Evolutionary conservation across 192 early-diverging fungal species (phyloP), one percentile per base, ranked within the genome.

Genomic region (Kappamyces sp.): DNA sequence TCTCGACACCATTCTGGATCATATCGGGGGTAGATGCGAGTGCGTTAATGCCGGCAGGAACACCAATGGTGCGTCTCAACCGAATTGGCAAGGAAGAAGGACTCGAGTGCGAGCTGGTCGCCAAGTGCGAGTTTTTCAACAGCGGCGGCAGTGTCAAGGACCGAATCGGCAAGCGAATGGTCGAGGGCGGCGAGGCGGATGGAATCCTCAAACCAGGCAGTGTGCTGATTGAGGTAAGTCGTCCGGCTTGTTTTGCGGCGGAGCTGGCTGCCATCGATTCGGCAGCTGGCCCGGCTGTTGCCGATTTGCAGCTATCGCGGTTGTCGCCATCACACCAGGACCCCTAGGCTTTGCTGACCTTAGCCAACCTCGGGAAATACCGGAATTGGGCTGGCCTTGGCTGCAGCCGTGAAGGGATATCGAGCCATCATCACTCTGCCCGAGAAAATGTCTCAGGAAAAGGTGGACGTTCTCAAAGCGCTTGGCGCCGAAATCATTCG

Each of bases 371-470:
- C 93, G 32, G 97, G 97, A 66, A 99, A 99, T 79, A 99, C 97
- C 35, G 97, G 96, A 61, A 99, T 99, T 66, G 97, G 97, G 47
- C 82, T 99, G 47, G 97, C 97, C 47, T 74, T 99, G 40, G 84
- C 94, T 55, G 92, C 89, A 46, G 94, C 97, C n/a, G 90, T 99
- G 49, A 99, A 96, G 78, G 97, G 97, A 36, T 99, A 99, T 79
- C 83, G 88, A 61, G 85, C 88, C 65, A 94, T 99, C 67, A 99
- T 99, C 61, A 99, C 97, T 8, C 79, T 99, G 32, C 97, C 97
- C 32, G 97, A 99, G 73, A 99, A 99, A 72, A 99, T 99, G 97
- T 90, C 87, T 51, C 89, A 97, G 75, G 97, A 99, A 73, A 99
- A 99, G 83, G 95, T 97, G 13, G 97, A 97, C 69, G 89, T 99